These are phyloP conservation scores for Claviceps sp. DNA, from an alignment of 2,329 filamentous ascomycete species.

Conservation along the genomic window DNA sequence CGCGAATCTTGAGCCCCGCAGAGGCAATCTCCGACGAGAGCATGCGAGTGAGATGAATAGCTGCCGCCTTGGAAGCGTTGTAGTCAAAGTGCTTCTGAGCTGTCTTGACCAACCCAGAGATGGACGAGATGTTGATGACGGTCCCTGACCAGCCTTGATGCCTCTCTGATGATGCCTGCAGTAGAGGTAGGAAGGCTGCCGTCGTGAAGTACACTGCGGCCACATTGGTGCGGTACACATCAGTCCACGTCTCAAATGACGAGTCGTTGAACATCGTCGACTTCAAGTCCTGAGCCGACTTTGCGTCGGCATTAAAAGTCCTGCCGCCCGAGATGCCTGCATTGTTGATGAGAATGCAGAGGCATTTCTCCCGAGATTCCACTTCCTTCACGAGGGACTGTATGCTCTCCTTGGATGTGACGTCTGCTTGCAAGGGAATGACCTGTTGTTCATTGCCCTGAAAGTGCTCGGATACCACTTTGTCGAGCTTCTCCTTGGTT, in stretches of 20 bases:
- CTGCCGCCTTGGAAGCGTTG: slow-evolving; percentile 49
- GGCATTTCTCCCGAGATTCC: slow-evolving; percentile 37
- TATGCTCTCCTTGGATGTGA: slow-evolving; percentile 48
- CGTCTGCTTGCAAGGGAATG: slow-evolving; percentile 45
- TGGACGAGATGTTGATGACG: slow-evolving; percentile 55
- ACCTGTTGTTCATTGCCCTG: slow-evolving; percentile 41
- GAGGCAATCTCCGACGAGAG: slow-evolving; percentile 46
- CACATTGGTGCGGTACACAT: slow-evolving; percentile 63
- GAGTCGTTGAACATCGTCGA: slow-evolving; percentile 55
- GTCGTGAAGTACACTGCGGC: slow-evolving; percentile 54
- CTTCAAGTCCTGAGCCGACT: slow-evolving; percentile 37
- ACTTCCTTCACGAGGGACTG: slow-evolving; percentile 44
- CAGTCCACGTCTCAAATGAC: slow-evolving; percentile 56
- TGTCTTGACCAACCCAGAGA: slow-evolving; percentile 50
- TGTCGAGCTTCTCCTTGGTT: slow-evolving; percentile 47
- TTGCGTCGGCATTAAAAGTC: slow-evolving; percentile 37
- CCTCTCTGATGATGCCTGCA: slow-evolving; percentile 35
- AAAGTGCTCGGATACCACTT: slow-evolving; percentile 42
- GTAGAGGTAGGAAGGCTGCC: slow-evolving; percentile 46
- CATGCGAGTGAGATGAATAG: slow-evolving; percentile 51
- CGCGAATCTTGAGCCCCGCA: slow-evolving; percentile 49
- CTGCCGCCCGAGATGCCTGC: slow-evolving; percentile 44
- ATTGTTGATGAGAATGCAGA: slow-evolving; percentile 58
- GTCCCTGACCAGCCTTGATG: slow-evolving; percentile 39
- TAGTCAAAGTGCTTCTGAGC: slow-evolving; percentile 54